Conservation (phyloP, 768 basidiomycete genomes). For the Lentinula guzmanii region DNA sequence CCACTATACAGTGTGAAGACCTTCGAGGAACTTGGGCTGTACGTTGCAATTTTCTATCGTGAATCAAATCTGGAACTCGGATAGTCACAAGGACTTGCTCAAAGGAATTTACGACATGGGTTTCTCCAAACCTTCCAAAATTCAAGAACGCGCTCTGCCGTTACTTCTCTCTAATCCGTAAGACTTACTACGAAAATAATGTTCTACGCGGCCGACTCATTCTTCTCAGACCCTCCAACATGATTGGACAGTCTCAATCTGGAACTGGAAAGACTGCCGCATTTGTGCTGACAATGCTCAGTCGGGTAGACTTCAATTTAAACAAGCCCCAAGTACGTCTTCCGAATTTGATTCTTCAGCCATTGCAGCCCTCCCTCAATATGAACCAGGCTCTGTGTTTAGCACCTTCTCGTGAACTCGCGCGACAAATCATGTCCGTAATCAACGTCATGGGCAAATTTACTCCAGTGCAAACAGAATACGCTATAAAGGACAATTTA, state of each 20-base stretch:
- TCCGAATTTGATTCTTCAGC: not conserved
- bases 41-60: constrained; percentile 22
- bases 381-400: constrained; percentile 79
- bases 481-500: constrained; percentile 88
- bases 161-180: constrained; percentile 88
- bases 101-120: constrained; percentile 94
- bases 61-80: not conserved
- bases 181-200: constrained; percentile 18
- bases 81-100: constrained; percentile 77
- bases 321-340: constrained; percentile 72
- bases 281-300: constrained; percentile 96
- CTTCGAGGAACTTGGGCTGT: constrained; percentile 96
- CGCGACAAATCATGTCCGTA: constrained; percentile 96
- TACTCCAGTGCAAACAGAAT: constrained; percentile 88
- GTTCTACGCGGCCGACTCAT: not conserved
- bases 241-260: constrained; percentile 99
- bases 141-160: constrained; percentile 94
- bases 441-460: constrained; percentile 93
- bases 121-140: constrained; percentile 97
- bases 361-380: not conserved
- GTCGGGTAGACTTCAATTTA: constrained; percentile 79
- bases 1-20: constrained; percentile 90
- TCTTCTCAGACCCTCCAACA: constrained; percentile 78
- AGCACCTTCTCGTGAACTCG: constrained; percentile 96
- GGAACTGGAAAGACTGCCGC: constrained; percentile 99